Conservation (phyloP, 495 filamentous ascomycete species). For the Friedmanniomyces endolithicus region DNA sequence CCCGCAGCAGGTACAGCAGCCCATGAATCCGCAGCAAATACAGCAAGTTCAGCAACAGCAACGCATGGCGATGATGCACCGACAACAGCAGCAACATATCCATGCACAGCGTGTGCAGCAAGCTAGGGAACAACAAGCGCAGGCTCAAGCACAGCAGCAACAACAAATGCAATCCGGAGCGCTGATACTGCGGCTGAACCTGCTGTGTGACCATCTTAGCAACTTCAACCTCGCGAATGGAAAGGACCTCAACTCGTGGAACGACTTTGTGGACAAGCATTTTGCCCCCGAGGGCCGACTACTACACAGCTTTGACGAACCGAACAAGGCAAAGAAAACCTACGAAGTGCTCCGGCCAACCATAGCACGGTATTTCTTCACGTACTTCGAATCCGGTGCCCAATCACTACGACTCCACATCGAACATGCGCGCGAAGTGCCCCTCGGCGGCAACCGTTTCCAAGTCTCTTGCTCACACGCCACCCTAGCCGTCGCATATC, state of each 20-base stretch:
- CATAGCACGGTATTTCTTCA: conserved; percentile 67
- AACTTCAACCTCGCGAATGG: conserved; percentile 44
- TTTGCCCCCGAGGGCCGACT: conserved; percentile 53
- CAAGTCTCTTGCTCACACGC: conserved; percentile 10
- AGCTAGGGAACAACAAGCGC: conserved; percentile 12
- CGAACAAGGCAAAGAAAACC: conserved; percentile 43
- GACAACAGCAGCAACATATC: conserved; percentile 11
- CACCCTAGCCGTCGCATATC: conserved; percentile 11
- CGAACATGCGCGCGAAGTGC: conserved; percentile 36
- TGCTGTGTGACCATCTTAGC: conserved; percentile 60
- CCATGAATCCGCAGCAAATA: conserved; percentile 31
- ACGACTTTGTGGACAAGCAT: conserved; percentile 58
- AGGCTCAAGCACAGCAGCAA: conserved; percentile 15
- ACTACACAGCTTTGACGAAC: conserved; percentile 44
- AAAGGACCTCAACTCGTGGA: conserved; percentile 59
- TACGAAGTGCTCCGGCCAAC: conserved; percentile 67
- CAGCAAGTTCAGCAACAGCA: conserved; percentile 35
- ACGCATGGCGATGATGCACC: conserved; percentile 14
- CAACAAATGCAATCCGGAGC: conserved; percentile 31
- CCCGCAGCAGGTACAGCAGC: conserved; percentile 33
- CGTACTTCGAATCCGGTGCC: conserved; percentile 73
- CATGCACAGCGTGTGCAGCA: conserved; percentile 14
- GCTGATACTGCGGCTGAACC: conserved; percentile 50
- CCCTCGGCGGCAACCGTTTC: not conserved
- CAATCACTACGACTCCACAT: conserved; percentile 66